These are phyloP conservation scores for Strigomonas culicis DNA, from an alignment of 208 protist species.

Conservation along the genomic window DNA sequence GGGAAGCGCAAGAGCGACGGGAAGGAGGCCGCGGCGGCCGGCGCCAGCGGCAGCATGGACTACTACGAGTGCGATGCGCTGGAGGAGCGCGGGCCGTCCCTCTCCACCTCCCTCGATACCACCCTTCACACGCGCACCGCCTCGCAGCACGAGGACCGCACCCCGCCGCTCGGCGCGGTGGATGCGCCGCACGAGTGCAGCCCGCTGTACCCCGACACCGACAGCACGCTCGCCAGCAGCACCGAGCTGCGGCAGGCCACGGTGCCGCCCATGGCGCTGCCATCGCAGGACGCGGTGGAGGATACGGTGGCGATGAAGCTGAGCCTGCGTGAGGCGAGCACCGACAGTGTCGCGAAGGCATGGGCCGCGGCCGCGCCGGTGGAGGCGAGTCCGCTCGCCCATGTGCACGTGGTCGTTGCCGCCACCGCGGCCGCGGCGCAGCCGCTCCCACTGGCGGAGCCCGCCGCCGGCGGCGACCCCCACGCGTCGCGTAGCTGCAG, in stretches of 20 bases:
- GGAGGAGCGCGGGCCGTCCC: slow-evolving; percentile 13
- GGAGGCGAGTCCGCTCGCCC: background rate
- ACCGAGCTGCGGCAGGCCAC: background rate
- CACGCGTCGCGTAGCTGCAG: background rate
- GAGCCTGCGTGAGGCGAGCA: background rate
- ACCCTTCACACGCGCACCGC: background rate
- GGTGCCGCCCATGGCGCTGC: background rate
- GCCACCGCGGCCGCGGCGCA: background rate
- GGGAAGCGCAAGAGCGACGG: background rate
- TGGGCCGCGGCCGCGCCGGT: too few species aligned
- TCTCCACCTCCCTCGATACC: background rate
- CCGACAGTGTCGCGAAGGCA: background rate
- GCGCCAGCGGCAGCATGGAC: background rate
- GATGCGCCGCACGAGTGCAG: background rate
- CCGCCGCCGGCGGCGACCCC: too few species aligned
- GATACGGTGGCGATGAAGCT: background rate
- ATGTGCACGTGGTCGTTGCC: background rate
- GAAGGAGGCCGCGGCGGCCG: background rate
- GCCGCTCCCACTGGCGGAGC: too few species aligned
- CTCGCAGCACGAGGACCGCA: background rate
- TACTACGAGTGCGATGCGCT: slow-evolving; percentile 26
- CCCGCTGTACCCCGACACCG: background rate
- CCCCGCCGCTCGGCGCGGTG: background rate
- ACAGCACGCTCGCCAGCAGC: background rate
- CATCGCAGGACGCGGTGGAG: background rate